Evolutionary conservation across 306 rosid genomes (phyloP).

Genomic region (Vigna hirtella): DNA sequence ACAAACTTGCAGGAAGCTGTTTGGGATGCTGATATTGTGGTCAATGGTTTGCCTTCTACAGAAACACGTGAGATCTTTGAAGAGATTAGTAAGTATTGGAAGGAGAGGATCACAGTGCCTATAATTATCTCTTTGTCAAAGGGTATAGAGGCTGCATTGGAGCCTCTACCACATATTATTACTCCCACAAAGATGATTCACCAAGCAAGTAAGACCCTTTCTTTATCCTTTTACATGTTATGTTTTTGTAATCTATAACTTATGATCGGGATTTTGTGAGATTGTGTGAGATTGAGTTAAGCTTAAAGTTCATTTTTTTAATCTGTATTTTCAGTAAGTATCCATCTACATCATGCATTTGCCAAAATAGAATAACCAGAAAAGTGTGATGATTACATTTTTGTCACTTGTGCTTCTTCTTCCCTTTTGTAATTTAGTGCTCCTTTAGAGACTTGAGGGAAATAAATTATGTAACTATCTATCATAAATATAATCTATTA

Average conservation of each 20-base stretch:
- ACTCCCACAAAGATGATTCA: conserved; percentile 90
- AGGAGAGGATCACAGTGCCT: conserved; percentile 85
- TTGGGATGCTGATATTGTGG: conserved; percentile 97
- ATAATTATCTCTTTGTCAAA: conserved; percentile 84
- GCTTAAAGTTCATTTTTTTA: too few relatives aligned
- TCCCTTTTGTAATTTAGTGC: not conserved
- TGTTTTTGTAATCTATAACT: not conserved
- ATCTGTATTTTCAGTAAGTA: not conserved
- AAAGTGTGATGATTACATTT: not conserved
- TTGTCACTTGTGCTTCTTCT: not conserved
- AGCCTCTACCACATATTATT: conserved; percentile 85
- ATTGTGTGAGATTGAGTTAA: too few relatives aligned
- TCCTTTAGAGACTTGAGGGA: not conserved
- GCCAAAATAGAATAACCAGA: not conserved
- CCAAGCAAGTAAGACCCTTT: conserved; percentile 76
- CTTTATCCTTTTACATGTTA: not conserved
- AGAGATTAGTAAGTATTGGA: conserved; percentile 87
- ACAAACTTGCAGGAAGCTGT: conserved; percentile 97
- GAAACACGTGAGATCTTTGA: conserved; percentile 86
- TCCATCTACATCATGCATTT: not conserved
- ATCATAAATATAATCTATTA: not conserved
- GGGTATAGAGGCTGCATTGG: conserved; percentile 88
- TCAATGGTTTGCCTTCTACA: conserved; percentile 96
- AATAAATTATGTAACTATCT: not conserved
- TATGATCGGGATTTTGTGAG: too few relatives aligned